These are phyloP conservation scores for Nakazawaea ishiwadae DNA, from an alignment of 805 yeast species.

Conservation along the genomic window DNA sequence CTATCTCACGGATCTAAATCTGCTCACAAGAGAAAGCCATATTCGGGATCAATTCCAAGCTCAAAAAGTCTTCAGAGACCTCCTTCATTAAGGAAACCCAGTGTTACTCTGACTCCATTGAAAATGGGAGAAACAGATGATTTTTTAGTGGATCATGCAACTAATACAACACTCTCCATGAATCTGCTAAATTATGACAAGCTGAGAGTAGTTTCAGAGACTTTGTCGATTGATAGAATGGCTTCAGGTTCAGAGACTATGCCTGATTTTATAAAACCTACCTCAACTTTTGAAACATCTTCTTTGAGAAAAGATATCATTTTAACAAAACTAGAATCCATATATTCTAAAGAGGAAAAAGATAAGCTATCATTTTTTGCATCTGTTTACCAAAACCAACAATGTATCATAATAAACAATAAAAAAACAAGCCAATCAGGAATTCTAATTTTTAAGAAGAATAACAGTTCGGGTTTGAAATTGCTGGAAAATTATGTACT, in stretches of 20 bases:
- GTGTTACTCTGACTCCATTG: constrained; percentile 18
- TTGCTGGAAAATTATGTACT: constrained; percentile 6
- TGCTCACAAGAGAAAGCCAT: constrained; percentile 6
- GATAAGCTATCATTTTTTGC: constrained; percentile 30
- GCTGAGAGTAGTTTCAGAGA: constrained; percentile 32
- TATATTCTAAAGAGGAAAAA: constrained; percentile 28
- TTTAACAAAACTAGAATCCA: constrained; percentile 53
- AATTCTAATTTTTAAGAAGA: constrained; percentile 43
- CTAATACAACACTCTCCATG: not conserved
- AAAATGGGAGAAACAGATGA: constrained; percentile 4
- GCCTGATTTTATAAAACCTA: constrained; percentile 21
- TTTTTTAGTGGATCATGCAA: constrained; percentile 12
- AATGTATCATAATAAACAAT: constrained; percentile 57
- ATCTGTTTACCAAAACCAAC: constrained; percentile 46
- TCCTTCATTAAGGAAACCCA: constrained; percentile 17
- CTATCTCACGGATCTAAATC: constrained; percentile 20
- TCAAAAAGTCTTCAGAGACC: constrained; percentile 22
- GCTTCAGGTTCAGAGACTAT: constrained; percentile 32
- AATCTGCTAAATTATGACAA: constrained; percentile 18
- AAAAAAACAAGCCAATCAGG: constrained; percentile 34
- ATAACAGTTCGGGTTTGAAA: constrained; percentile 19
- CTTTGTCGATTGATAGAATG: constrained; percentile 40
- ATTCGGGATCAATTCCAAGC: constrained; percentile 17
- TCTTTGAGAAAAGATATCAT: constrained; percentile 60
- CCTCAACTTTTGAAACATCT: constrained; percentile 25